Percentiles rank a stretch among this genome's conserved stretches.
phyloP scores from a whole-genome alignment of 345 rosid species.

The Eucalyptus dawsonii region DNA sequence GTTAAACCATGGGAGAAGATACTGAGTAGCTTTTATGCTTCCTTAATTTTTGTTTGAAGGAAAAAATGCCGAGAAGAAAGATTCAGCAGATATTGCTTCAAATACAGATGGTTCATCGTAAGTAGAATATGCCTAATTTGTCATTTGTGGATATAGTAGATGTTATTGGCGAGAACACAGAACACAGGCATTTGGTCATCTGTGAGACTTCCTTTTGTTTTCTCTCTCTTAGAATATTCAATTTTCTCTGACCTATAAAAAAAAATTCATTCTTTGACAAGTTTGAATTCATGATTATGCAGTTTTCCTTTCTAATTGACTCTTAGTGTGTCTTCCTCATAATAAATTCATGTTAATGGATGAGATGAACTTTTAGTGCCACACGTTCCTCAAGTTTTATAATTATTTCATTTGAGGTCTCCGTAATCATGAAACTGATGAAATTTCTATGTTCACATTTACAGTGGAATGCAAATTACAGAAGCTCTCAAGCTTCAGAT shows the following conservation, averaged over 20 bases:
- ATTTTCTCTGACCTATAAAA: neutral
- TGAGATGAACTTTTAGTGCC: neutral
- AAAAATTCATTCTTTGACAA: neutral
- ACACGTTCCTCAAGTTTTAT: neutral
- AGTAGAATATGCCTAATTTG: slow-evolving; percentile 8
- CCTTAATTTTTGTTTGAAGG: slow-evolving; percentile 34
- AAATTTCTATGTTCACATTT: slow-evolving; percentile 9
- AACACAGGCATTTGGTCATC: neutral
- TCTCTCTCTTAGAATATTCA: neutral
- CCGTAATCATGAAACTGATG: neutral
- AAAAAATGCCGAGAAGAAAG: slow-evolving; percentile 78
- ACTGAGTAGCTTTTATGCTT: neutral
- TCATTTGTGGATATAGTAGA: neutral
- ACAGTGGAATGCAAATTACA: slow-evolving; percentile 93
- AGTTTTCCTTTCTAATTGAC: neutral
- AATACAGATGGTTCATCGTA: slow-evolving; percentile 92
- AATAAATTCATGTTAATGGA: neutral
- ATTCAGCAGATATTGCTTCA: slow-evolving; percentile 65
- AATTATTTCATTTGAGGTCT: neutral
- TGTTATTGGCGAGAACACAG: neutral
- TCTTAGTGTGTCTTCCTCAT: neutral
- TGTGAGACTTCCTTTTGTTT: neutral
- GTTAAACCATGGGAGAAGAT: neutral
- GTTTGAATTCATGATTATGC: neutral
- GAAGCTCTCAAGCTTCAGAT: slow-evolving; percentile 97